A percentile compares a stretch with the other conserved stretches of the same genome.
Conservation (phyloP, 192 early-diverging fungal species). For the Backusella westeae region DNA sequence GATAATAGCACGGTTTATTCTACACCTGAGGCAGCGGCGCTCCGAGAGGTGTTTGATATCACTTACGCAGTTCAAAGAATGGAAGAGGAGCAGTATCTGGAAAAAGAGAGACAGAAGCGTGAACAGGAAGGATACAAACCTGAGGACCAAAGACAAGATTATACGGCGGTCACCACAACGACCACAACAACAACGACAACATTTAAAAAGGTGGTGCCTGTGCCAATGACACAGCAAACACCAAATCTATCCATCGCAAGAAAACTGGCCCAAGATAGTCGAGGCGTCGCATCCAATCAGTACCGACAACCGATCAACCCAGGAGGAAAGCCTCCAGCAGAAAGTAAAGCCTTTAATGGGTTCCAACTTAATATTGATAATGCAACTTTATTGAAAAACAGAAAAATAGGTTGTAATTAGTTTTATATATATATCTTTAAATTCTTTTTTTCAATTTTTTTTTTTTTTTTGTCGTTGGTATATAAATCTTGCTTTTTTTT, state of each 20-base stretch:
- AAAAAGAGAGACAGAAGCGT: not conserved
- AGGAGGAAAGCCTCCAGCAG: not conserved
- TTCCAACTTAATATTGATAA: conserved; percentile 6
- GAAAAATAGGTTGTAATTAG: not conserved
- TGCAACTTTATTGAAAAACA: conserved; percentile 10
- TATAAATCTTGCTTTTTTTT: not conserved
- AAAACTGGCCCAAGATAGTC: conserved; percentile 3
- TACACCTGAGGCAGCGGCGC: conserved; percentile 45
- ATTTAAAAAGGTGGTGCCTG: not conserved
- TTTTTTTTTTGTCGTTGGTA: no score
- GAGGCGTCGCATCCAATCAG: not conserved
- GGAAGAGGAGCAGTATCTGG: conserved; percentile 52
- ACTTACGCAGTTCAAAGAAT: conserved; percentile 74
- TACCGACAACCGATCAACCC: not conserved
- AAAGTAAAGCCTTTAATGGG: not conserved
- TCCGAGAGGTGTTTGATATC: conserved; percentile 75
- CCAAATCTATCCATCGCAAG: not conserved
- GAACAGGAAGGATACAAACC: not conserved
- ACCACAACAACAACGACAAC: not conserved
- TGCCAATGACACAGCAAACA: not conserved
- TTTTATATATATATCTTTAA: not conserved
- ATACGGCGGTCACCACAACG: not conserved
- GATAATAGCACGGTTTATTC: conserved; percentile 6
- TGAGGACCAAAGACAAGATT: not conserved
- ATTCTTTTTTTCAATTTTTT: no score